Conservation (phyloP, 306 rosid genomes). For the Pyrus bretschneideri region DNA sequence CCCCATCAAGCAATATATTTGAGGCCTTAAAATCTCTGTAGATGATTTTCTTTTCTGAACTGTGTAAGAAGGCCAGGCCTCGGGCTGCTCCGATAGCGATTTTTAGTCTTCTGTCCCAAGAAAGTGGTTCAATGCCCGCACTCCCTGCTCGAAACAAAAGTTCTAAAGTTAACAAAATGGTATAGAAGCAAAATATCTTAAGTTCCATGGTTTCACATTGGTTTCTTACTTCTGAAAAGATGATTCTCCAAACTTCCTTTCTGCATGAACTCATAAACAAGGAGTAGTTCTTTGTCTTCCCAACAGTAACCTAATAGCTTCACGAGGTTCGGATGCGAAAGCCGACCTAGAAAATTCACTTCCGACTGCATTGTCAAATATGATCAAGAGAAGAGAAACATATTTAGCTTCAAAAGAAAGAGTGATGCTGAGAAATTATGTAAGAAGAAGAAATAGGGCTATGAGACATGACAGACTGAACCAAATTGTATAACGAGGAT, state of each 20-base stretch:
- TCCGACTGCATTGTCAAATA: conserved; percentile 57
- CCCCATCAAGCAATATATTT: conserved; percentile 85
- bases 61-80: conserved; percentile 75
- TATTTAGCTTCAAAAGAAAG: neutral
- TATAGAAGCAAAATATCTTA: neutral
- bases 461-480: neutral
- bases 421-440: neutral
- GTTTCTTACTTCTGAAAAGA: conserved; percentile 72
- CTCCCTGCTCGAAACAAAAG: conserved; percentile 37
- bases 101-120: conserved; percentile 66
- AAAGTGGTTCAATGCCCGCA: conserved; percentile 39
- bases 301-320: conserved; percentile 70
- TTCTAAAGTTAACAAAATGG: neutral
- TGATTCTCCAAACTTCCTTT: conserved; percentile 90
- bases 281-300: conserved; percentile 67
- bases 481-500: neutral
- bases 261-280: conserved; percentile 82
- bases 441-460: neutral
- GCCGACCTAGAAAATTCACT: conserved; percentile 67
- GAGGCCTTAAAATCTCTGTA: conserved; percentile 92
- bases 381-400: neutral
- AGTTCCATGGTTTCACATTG: conserved; percentile 4
- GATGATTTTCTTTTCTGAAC: conserved; percentile 64
- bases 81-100: conserved; percentile 86
- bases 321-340: conserved; percentile 83